Evolutionary conservation across 2,329 filamentous ascomycete species (phyloP).

Genomic region (Phialophora tarda): DNA sequence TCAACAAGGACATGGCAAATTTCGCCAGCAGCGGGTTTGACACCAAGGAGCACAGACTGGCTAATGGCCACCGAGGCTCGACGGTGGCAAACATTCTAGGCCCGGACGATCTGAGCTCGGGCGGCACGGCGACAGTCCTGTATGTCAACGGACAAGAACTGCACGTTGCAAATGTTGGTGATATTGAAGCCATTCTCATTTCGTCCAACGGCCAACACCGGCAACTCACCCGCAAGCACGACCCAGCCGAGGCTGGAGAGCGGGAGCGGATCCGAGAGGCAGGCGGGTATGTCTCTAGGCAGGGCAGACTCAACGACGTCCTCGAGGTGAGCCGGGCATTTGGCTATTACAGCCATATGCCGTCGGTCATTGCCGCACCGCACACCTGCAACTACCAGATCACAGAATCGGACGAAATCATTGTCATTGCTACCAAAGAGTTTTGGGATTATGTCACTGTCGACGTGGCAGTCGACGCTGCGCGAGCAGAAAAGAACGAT

Average conservation of each 20-base stretch:
- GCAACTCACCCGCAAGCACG: slow-evolving; percentile 87
- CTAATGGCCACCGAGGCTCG: slow-evolving; percentile 70
- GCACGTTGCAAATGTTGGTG: slow-evolving; percentile 92
- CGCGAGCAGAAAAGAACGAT: slow-evolving; percentile 81
- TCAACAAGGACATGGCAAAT: slow-evolving; percentile 93
- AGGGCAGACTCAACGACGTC: slow-evolving; percentile 89
- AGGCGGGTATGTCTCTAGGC: slow-evolving; percentile 92
- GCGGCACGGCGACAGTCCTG: slow-evolving; percentile 87
- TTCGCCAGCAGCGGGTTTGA: slow-evolving; percentile 78
- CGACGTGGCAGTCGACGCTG: slow-evolving; percentile 89
- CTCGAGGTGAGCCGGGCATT: slow-evolving; percentile 93
- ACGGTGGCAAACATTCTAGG: slow-evolving; percentile 76
- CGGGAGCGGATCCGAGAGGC: slow-evolving; percentile 89
- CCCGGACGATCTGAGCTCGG: slow-evolving; percentile 86
- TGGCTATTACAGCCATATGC: slow-evolving; percentile 91
- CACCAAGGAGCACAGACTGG: slow-evolving; percentile 54
- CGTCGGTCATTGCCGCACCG: slow-evolving; percentile 88
- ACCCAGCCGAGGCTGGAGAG: slow-evolving; percentile 84
- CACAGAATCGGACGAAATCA: slow-evolving; percentile 88
- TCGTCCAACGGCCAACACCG: slow-evolving; percentile 83
- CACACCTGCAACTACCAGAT: slow-evolving; percentile 79
- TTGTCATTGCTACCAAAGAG: slow-evolving; percentile 87
- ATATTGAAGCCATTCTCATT: slow-evolving; percentile 94
- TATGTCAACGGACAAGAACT: slow-evolving; percentile 90
- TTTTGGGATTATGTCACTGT: slow-evolving; percentile 94